phyloP scores from a whole-genome alignment of 106 monocot genomes.

The Iris macrosiphon region DNA sequence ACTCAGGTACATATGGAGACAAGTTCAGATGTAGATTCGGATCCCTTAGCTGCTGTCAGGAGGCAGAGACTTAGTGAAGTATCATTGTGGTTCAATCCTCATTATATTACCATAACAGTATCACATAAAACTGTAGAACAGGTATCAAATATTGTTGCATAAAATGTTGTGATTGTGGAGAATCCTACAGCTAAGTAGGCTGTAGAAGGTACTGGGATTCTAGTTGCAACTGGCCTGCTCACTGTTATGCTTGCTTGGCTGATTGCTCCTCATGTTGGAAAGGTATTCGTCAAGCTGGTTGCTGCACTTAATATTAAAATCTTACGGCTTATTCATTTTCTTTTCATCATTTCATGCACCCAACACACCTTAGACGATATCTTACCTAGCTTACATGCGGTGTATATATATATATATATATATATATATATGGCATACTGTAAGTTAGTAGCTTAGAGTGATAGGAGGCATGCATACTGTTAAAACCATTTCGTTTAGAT shows the following conservation, averaged over 20 bases:
- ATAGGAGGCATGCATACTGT: too few species aligned
- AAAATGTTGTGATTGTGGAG: constrained; percentile 33
- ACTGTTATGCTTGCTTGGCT: constrained; percentile 70
- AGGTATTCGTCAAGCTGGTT: constrained; percentile 40
- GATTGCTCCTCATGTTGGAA: constrained; percentile 82
- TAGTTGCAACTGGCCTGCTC: constrained; percentile 72
- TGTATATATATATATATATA: too few species aligned
- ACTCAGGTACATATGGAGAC: constrained; percentile 17
- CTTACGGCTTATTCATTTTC: too few species aligned
- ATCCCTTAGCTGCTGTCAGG: constrained; percentile 73
- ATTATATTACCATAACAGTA: constrained; percentile 27
- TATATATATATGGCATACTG: too few species aligned
- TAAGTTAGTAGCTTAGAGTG: too few species aligned
- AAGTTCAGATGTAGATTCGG: constrained; percentile 63
- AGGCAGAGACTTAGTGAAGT: constrained; percentile 95
- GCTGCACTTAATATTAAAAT: neutral
- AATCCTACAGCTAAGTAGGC: constrained; percentile 40
- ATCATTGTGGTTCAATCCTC: constrained; percentile 84
- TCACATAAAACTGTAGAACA: constrained; percentile 45
- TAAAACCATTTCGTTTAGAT: too few species aligned
- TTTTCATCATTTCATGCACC: too few species aligned
- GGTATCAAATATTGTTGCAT: constrained; percentile 15
- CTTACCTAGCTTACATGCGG: too few species aligned
- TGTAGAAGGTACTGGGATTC: constrained; percentile 58
- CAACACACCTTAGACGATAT: too few species aligned